Evolutionary conservation across 1,139 yeast genomes (phyloP), one percentile per base, ranked within the genome.

Genomic region (Pichia kudriavzevii): DNA sequence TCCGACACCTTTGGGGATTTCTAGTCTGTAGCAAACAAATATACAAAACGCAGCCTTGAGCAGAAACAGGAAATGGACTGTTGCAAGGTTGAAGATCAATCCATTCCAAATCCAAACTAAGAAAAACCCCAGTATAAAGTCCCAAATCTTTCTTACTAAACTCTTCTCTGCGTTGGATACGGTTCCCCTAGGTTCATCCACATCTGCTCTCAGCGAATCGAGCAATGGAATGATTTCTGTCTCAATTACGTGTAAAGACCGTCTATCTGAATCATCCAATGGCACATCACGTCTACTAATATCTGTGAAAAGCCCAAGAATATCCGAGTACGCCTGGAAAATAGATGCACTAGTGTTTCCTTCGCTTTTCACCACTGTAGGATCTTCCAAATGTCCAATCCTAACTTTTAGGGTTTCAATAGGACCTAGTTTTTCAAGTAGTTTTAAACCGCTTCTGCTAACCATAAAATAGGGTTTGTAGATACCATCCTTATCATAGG

Each of bases 391-490:
- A 15, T 20, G 22, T 8, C 22, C 22, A 20, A 20, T 20, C 10
- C 28, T 13, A 5, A 43, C 29, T 20, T 23, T 28, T 8, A 41
- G 33, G 3, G 39, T 34, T 8, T 35, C 48, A 10, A 49, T 23
- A 5, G 45, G 42, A 4, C 39, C 44, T 15, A 49, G 14, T 15
- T 46, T 39, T 28, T 52, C 43, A 16, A 66, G 40, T 32, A 58
- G 58, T 3, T 63, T 56, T 11, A 55, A 43, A 0, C 67, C 74
- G 4, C 63, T 42, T 4, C 59, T 58, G 38, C 58, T 66, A 16
- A 68, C 38, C 28, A 67, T 48, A 8, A 67, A 37, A 35, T 67
- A 68, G 2, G 72, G 71, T n/a, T 50, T 53, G 35, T 36, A 38
- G 26, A 55, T 57, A 4, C 36, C 31, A 5, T 42, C 45, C 1